Evolutionary conservation across 228 moss, liverwort and hornwort genomes (phyloP).

Genomic region (Sphagnum magellanicum): DNA sequence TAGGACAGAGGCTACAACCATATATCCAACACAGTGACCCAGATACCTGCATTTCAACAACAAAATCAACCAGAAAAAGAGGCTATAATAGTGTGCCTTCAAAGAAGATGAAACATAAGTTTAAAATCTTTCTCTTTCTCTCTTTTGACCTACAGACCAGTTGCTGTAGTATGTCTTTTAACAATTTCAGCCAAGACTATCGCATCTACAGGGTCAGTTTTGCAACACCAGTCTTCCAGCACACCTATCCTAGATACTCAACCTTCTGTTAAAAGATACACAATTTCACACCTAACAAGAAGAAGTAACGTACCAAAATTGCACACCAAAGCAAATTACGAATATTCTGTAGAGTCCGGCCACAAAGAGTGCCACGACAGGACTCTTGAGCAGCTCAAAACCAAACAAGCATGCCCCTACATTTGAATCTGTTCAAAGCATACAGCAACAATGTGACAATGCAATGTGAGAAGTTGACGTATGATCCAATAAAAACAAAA

Average conservation of each 20-base stretch:
- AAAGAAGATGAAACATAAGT: no score
- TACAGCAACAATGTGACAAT: background rate
- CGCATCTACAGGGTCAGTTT: background rate
- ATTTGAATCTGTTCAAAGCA: constrained; percentile 63
- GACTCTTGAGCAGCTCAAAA: constrained; percentile 91
- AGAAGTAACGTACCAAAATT: constrained; percentile 64
- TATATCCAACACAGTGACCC: constrained; percentile 97
- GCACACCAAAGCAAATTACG: constrained; percentile 91
- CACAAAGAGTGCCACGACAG: constrained; percentile 81
- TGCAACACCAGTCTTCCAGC: background rate
- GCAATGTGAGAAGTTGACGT: no score
- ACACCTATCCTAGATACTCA: background rate
- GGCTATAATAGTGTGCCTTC: no score
- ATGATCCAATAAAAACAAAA: no score
- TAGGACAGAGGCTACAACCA: constrained; percentile 91
- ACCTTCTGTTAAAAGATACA: background rate
- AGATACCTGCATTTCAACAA: constrained; percentile 60
- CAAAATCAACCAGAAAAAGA: background rate
- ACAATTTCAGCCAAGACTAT: background rate
- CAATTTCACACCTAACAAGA: background rate
- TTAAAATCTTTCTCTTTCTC: no score
- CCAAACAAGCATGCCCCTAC: constrained; percentile 98
- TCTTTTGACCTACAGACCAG: no score
- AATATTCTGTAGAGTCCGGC: constrained; percentile 93
- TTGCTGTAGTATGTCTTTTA: no score